phyloP scores from a whole-genome alignment of 495 filamentous ascomycete genomes.

The Choiromyces venosus region DNA sequence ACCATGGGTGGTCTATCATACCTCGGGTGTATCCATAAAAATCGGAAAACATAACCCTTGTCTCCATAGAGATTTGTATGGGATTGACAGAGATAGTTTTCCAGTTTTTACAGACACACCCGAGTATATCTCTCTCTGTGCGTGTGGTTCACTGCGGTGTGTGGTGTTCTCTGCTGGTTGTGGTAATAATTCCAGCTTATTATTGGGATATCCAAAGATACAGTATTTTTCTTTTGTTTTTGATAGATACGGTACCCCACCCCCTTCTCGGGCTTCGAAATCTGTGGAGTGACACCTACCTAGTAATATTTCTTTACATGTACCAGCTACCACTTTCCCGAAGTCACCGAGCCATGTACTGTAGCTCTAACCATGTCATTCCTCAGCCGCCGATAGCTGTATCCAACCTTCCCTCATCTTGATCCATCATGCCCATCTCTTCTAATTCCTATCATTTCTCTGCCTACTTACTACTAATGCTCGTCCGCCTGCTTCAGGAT shows the following conservation, averaged over 20 bases:
- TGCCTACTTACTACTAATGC: constrained; percentile 6
- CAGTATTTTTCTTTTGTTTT: neutral
- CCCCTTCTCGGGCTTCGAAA: neutral
- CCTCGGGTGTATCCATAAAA: too few species aligned
- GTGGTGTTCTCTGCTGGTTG: neutral
- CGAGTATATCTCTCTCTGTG: neutral
- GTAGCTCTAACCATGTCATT: neutral
- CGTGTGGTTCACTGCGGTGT: neutral
- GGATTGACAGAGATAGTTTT: too few species aligned
- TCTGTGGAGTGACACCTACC: neutral
- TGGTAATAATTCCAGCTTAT: neutral
- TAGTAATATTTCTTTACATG: neutral
- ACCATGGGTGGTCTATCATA: too few species aligned
- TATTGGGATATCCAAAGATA: neutral
- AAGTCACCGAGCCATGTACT: neutral
- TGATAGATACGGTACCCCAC: neutral
- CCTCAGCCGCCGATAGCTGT: constrained; percentile 9
- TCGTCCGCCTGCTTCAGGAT: neutral
- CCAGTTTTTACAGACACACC: too few species aligned
- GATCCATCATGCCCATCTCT: constrained; percentile 23
- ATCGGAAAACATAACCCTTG: too few species aligned
- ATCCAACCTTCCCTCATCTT: constrained; percentile 22
- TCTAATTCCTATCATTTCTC: constrained; percentile 22
- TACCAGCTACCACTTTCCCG: neutral
- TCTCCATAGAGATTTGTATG: too few species aligned